Conservation (phyloP, 257 asterid species). For the Nicotiana noctiflora region DNA sequence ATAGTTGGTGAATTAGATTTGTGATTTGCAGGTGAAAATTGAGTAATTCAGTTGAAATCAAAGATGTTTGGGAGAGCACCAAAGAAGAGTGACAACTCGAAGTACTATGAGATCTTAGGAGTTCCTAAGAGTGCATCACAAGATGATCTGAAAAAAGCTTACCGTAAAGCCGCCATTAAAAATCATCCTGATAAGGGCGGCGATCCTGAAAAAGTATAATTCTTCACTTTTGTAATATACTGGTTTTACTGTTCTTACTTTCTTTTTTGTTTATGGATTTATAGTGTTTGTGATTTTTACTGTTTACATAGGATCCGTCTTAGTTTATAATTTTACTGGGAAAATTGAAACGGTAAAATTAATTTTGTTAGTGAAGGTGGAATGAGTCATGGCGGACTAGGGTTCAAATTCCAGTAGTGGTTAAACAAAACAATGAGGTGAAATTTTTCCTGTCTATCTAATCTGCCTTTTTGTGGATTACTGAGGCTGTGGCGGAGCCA, state of each 20-base stretch:
- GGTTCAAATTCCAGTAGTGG: too few relatives aligned
- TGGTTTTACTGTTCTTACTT: background rate
- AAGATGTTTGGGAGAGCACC: constrained; percentile 24
- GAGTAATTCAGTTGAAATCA: background rate
- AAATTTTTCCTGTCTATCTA: too few relatives aligned
- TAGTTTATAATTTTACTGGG: background rate
- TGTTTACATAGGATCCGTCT: background rate
- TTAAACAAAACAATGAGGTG: too few relatives aligned
- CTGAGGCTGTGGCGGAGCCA: too few relatives aligned
- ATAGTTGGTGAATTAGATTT: background rate
- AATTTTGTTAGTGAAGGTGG: background rate
- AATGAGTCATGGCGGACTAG: background rate
- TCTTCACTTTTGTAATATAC: background rate
- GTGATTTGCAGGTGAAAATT: background rate
- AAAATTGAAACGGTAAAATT: too few relatives aligned
- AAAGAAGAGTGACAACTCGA: constrained; percentile 20
- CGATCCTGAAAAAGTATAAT: constrained; percentile 19
- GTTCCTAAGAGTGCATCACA: constrained; percentile 14
- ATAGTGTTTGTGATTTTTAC: background rate
- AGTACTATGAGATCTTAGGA: constrained; percentile 19
- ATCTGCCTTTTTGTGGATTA: too few relatives aligned
- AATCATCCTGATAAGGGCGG: constrained; percentile 26
- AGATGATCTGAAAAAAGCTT: constrained; percentile 22
- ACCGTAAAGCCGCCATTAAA: constrained; percentile 16
- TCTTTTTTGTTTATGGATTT: background rate